phyloP scores from a whole-genome alignment of 306 rosid genomes.

The Citrullus colocynthis region DNA sequence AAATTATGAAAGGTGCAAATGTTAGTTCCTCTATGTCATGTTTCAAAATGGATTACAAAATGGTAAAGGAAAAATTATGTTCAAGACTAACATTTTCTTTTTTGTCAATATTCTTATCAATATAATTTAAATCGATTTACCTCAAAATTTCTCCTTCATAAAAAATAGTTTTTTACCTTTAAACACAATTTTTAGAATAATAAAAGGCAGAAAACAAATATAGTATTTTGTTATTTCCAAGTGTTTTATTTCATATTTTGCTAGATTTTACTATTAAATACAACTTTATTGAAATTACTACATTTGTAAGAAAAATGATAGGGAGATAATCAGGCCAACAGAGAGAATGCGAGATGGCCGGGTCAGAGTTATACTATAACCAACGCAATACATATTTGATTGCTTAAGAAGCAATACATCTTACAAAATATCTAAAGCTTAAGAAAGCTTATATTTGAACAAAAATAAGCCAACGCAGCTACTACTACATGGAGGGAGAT shows the following conservation, averaged over 20 bases:
- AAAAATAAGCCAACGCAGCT: not conserved
- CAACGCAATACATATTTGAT: not conserved
- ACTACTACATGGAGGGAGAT: not conserved
- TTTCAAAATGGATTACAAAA: no score
- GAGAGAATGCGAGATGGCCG: not conserved
- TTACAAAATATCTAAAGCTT: not conserved
- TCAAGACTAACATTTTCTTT: no score
- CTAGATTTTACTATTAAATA: not conserved
- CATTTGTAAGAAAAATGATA: not conserved
- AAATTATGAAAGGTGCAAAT: no score
- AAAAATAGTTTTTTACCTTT: no score
- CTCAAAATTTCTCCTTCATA: no score
- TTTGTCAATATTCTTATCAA: no score
- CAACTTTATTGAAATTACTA: not conserved
- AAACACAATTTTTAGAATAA: no score
- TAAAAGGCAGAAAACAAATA: no score
- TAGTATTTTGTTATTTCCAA: not conserved
- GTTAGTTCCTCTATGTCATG: no score
- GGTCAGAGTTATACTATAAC: not conserved
- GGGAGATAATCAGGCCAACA: not conserved
- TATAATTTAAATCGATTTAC: no score
- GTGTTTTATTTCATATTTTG: not conserved
- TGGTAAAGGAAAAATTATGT: no score
- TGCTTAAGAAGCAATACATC: not conserved
- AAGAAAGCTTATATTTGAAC: not conserved